phyloP scores from a whole-genome alignment of 345 rosid genomes.

The Citrus trifoliata region DNA sequence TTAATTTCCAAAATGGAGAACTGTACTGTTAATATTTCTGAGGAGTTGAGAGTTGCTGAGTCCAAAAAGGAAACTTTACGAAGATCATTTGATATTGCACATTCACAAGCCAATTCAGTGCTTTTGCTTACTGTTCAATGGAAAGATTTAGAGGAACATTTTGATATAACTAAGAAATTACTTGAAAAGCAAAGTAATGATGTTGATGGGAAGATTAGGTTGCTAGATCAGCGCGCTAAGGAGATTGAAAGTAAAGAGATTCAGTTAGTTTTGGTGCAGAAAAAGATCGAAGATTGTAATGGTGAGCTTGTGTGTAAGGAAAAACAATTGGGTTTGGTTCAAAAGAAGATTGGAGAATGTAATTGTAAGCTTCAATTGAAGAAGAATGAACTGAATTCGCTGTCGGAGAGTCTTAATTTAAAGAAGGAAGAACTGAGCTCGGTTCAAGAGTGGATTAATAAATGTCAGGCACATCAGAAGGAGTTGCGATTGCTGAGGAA shows the following conservation, averaged over 20 bases:
- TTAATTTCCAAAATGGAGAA: background rate
- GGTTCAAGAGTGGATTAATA: too few relatives aligned
- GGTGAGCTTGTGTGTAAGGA: slow-evolving; percentile 10
- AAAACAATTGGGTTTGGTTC: background rate
- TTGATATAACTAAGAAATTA: background rate
- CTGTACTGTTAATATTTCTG: background rate
- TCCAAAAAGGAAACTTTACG: background rate
- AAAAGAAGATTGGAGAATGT: background rate
- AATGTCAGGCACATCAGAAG: too few relatives aligned
- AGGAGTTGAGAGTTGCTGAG: background rate
- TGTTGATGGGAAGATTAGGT: background rate
- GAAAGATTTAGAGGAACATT: background rate
- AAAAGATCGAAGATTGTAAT: slow-evolving; percentile 1
- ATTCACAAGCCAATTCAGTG: background rate
- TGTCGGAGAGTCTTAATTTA: too few relatives aligned
- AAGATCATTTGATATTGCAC: background rate
- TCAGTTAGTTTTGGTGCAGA: slow-evolving; percentile 2
- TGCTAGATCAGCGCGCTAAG: background rate
- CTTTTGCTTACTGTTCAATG: background rate
- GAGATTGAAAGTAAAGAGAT: background rate
- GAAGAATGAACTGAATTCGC: too few relatives aligned
- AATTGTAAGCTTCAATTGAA: too few relatives aligned
- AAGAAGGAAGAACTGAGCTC: too few relatives aligned
- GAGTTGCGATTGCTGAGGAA: too few relatives aligned
- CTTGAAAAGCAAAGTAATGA: background rate